Conservation (phyloP, 495 filamentous ascomycete species). For the Penicillium ochrochloron region DNA sequence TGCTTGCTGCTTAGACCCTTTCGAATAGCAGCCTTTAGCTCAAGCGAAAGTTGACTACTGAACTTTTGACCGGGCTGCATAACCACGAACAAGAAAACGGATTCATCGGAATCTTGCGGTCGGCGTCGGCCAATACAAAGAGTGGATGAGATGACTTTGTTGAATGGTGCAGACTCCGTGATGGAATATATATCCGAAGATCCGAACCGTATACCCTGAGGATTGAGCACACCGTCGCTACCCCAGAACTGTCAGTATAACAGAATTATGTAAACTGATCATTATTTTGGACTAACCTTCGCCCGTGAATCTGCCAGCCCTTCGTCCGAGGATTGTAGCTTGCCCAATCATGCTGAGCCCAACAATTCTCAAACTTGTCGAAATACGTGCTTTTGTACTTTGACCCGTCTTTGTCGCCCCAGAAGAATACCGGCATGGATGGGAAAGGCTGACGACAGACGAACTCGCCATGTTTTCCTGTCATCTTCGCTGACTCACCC, state of each 20-base stretch:
- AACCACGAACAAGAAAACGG: slow-evolving; percentile 71
- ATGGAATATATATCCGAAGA: slow-evolving; percentile 74
- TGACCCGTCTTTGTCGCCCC: slow-evolving; percentile 58
- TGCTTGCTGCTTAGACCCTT: slow-evolving; percentile 66
- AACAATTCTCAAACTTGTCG: slow-evolving; percentile 44
- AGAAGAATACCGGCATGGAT: slow-evolving; percentile 72
- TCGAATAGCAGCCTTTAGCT: slow-evolving; percentile 63
- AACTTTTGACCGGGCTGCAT: slow-evolving; percentile 66
- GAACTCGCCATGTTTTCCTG: slow-evolving; percentile 59
- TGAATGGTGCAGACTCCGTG: slow-evolving; percentile 60
- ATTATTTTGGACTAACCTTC: slow-evolving; percentile 45
- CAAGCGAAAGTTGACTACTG: slow-evolving; percentile 52
- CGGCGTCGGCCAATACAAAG: slow-evolving; percentile 74
- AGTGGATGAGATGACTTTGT: slow-evolving; percentile 59
- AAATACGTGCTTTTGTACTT: slow-evolving; percentile 72
- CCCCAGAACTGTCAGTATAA: slow-evolving; percentile 36
- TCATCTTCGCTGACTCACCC: slow-evolving; percentile 51
- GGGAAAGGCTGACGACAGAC: slow-evolving; percentile 69
- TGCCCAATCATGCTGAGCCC: slow-evolving; percentile 71
- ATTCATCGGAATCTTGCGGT: slow-evolving; percentile 66
- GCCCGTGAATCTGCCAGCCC: slow-evolving; percentile 74
- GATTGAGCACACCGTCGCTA: slow-evolving; percentile 78
- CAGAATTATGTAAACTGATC: slow-evolving; percentile 28
- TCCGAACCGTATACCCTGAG: slow-evolving; percentile 73
- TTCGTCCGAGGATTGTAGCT: slow-evolving; percentile 64